phyloP scores from a whole-genome alignment of 306 rosid species.

The Betula pendula region DNA sequence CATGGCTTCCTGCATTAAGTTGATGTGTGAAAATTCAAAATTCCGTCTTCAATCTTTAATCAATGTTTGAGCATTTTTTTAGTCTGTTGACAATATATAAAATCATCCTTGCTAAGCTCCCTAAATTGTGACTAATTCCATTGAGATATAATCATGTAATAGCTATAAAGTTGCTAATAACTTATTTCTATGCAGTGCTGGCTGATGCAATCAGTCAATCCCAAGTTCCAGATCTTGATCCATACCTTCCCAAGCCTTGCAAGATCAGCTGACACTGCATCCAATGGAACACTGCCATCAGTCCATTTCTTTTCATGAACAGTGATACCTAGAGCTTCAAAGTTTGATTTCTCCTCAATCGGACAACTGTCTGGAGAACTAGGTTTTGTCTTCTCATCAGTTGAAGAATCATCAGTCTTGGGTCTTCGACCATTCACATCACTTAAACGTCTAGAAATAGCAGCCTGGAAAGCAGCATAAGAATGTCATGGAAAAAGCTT shows the following conservation, averaged over 20 bases:
- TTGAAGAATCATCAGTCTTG: constrained; percentile 40
- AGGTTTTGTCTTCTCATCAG: constrained; percentile 45
- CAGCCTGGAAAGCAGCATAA: constrained; percentile 49
- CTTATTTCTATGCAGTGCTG: not conserved
- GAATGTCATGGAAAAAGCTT: constrained; percentile 3
- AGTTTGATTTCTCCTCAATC: constrained; percentile 37
- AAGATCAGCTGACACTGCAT: constrained; percentile 61
- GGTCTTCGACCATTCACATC: constrained; percentile 59
- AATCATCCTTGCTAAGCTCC: not conserved
- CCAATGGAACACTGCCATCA: constrained; percentile 75
- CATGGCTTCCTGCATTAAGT: constrained; percentile 77
- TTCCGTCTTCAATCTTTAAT: constrained; percentile 4
- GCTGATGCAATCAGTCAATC: not conserved
- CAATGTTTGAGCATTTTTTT: not conserved
- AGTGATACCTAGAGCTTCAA: constrained; percentile 57
- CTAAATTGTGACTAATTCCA: not conserved
- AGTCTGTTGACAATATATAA: not conserved
- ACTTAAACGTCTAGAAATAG: constrained; percentile 86
- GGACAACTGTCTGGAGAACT: constrained; percentile 32
- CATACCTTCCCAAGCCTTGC: constrained; percentile 78
- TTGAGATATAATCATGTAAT: not conserved
- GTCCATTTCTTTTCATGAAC: constrained; percentile 92
- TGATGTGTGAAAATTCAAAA: constrained; percentile 7
- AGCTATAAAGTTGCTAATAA: not conserved
- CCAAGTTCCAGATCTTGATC: not conserved